A percentile compares a stretch with the other conserved stretches of the same genome.
phyloP scores from a whole-genome alignment of 768 basidiomycete species.

The Trametes gibbosa region DNA sequence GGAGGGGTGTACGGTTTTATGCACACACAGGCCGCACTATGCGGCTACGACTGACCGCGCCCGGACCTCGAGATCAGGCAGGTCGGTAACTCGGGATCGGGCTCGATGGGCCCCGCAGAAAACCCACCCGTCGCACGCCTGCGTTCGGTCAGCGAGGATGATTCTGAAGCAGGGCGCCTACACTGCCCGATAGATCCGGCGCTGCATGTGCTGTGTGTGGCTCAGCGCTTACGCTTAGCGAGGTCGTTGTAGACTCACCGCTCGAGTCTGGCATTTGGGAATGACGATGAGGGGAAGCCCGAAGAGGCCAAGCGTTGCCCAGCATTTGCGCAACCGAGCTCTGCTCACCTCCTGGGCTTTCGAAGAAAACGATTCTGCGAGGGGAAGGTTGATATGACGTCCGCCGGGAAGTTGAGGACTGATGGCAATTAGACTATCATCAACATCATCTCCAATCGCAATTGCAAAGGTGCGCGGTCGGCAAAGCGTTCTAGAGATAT shows the following conservation, averaged over 20 bases:
- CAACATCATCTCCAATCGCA: background rate
- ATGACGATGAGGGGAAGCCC: background rate
- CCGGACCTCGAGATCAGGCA: background rate
- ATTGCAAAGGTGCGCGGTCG: no score
- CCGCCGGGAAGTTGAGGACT: background rate
- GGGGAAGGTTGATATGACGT: no score
- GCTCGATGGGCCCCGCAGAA: background rate
- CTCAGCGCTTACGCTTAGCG: background rate
- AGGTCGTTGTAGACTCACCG: background rate
- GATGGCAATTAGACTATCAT: background rate
- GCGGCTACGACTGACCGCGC: constrained; percentile 6
- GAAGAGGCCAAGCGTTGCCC: background rate
- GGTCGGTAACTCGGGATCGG: background rate
- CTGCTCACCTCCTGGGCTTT: no score
- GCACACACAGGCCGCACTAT: background rate
- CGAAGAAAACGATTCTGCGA: no score
- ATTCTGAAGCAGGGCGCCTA: background rate
- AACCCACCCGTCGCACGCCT: background rate
- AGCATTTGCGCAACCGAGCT: background rate
- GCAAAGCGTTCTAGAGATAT: no score
- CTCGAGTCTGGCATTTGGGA: background rate
- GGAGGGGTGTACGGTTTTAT: background rate
- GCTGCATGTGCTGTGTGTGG: background rate
- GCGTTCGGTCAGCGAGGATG: background rate
- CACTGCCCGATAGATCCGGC: background rate